Percentiles rank a stretch among this genome's conserved stretches.
phyloP scores from a whole-genome alignment of 495 filamentous ascomycete species.

The Hypoxylon fuscum region DNA sequence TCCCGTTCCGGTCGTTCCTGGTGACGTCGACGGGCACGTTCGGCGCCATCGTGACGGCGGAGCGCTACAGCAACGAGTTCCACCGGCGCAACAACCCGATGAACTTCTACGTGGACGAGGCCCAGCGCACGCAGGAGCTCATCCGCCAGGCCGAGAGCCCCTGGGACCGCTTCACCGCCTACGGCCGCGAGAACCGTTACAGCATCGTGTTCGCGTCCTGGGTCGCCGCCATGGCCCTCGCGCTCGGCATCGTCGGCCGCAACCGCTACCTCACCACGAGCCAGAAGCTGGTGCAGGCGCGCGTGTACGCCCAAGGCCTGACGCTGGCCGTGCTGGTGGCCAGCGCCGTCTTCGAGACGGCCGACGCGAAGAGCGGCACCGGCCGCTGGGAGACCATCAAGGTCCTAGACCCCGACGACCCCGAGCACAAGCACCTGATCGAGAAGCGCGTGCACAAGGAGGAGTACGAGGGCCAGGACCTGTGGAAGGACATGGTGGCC shows the following conservation, averaged over 20 bases:
- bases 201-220: constrained; percentile 85
- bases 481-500: constrained; percentile 90
- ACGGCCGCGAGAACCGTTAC: constrained; percentile 84
- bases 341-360: constrained; percentile 88
- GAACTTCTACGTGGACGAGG: constrained; percentile 70
- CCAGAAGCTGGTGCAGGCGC: constrained; percentile 97
- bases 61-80: constrained; percentile 77
- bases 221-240: constrained; percentile 81
- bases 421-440: constrained; percentile 73
- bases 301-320: constrained; percentile 96
- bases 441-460: constrained; percentile 77
- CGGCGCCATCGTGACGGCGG: constrained; percentile 83
- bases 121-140: constrained; percentile 50
- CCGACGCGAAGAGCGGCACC: constrained; percentile 76
- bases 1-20: constrained; percentile 91
- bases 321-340: constrained; percentile 89
- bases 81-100: constrained; percentile 74
- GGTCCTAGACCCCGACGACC: constrained; percentile 76
- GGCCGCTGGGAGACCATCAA: constrained; percentile 80
- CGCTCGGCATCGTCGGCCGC: constrained; percentile 78
- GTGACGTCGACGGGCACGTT: constrained; percentile 85
- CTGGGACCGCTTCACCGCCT: constrained; percentile 59
- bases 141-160: constrained; percentile 60
- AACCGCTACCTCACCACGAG: constrained; percentile 76
- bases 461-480: constrained; percentile 79